Percentiles rank a stretch among this genome's conserved stretches.
Evolutionary conservation across 2,329 filamentous ascomycete species (phyloP).

Genomic region (Malbranchea cinnamomea): DNA sequence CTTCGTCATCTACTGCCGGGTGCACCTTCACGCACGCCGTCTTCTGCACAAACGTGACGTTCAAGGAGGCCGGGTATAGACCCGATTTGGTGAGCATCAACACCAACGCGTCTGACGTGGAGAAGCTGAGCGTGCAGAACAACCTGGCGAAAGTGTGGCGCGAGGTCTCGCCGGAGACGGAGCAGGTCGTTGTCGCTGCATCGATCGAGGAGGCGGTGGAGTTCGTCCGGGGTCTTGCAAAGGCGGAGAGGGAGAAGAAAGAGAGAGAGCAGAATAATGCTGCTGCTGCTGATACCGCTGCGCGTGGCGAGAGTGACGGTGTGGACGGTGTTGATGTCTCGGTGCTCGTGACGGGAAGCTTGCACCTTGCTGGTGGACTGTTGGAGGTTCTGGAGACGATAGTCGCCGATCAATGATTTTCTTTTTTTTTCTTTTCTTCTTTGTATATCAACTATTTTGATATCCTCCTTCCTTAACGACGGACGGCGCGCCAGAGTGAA

Average conservation of each 20-base stretch:
- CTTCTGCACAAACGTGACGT: constrained; percentile 67
- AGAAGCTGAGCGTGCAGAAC: constrained; percentile 51
- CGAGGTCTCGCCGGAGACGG: constrained; percentile 36
- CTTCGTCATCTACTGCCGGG: constrained; percentile 23
- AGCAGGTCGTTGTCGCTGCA: constrained; percentile 41
- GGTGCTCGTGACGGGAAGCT: constrained; percentile 65
- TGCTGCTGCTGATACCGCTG: too few species aligned
- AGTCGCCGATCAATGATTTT: neutral
- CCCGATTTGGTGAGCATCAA: constrained; percentile 51
- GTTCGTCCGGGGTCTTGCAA: constrained; percentile 35
- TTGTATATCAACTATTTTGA: too few species aligned
- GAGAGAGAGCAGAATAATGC: constrained; percentile 22
- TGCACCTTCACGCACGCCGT: constrained; percentile 54
- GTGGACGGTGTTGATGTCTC: constrained; percentile 26
- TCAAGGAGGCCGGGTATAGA: constrained; percentile 43
- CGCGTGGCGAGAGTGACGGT: too few species aligned
- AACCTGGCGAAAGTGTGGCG: constrained; percentile 47
- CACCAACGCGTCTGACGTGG: constrained; percentile 42
- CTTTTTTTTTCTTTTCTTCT: neutral
- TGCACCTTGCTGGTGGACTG: constrained; percentile 70
- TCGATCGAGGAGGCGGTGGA: constrained; percentile 58
- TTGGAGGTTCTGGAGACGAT: constrained; percentile 63
- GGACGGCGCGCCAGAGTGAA: too few species aligned
- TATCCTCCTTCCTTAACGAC: neutral
- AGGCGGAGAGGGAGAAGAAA: constrained; percentile 15